Conservation (phyloP, 805 yeast genomes). For the Kluyveromyces starmeri region DNA sequence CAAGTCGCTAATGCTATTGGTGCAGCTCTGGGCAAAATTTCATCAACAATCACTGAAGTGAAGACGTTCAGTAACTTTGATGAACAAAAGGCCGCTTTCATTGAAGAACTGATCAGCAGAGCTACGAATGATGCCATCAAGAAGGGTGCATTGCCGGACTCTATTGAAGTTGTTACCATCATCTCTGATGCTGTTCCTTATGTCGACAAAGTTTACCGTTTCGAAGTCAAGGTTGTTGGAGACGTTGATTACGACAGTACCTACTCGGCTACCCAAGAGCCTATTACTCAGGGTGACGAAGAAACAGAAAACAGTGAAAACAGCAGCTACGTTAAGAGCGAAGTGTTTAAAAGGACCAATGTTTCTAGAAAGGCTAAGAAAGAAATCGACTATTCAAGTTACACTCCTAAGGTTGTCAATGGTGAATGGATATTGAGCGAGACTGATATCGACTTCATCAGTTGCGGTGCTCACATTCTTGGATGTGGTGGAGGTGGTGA, state of each 20-base stretch:
- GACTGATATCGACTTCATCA: constrained; percentile 33
- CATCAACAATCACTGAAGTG: constrained; percentile 20
- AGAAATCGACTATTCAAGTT: constrained; percentile 22
- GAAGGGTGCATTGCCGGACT: constrained; percentile 21
- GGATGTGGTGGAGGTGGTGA: constrained; percentile 48
- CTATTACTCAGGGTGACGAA: constrained; percentile 5
- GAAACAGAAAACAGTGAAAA: not conserved
- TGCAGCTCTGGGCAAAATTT: constrained; percentile 39
- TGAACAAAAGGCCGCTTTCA: constrained; percentile 11
- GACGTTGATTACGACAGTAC: constrained; percentile 34
- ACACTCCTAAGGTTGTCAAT: constrained; percentile 26
- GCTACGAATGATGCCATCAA: constrained; percentile 17
- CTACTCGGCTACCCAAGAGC: constrained; percentile 7
- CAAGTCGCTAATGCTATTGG: constrained; percentile 44
- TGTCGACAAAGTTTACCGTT: constrained; percentile 28
- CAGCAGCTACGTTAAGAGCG: not conserved
- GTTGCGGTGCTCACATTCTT: constrained; percentile 39
- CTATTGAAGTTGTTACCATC: constrained; percentile 24
- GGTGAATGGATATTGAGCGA: constrained; percentile 35
- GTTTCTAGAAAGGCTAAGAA: constrained; percentile 8
- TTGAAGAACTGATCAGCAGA: constrained; percentile 17
- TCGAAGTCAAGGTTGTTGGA: constrained; percentile 34
- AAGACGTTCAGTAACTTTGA: constrained; percentile 16
- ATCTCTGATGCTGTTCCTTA: constrained; percentile 27
- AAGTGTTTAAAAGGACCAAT: constrained; percentile 4